These are phyloP conservation scores for Penicillium coprophilum DNA, from an alignment of 495 filamentous ascomycete species.

Conservation along the genomic window DNA sequence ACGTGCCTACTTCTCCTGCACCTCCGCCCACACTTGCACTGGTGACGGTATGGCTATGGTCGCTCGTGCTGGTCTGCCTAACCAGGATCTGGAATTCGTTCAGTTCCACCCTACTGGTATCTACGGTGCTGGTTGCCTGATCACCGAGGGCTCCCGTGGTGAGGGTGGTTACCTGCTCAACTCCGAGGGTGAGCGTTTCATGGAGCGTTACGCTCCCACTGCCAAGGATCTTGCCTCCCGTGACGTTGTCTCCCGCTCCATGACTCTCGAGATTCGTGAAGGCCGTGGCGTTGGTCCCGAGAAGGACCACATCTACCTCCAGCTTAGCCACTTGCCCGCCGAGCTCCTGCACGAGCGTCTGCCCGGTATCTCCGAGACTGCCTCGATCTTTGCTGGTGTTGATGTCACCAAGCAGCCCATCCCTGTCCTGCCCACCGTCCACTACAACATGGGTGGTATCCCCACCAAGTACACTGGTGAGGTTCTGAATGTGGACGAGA, in stretches of 20 bases:
- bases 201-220: constrained; percentile 97
- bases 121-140: constrained; percentile 97
- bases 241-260: constrained; percentile 93
- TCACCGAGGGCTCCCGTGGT: constrained; percentile 96
- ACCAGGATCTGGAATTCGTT: constrained; percentile 99
- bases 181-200: constrained; percentile 95
- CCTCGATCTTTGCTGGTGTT: constrained; percentile 92
- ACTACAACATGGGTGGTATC: constrained; percentile 99
- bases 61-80: constrained; percentile 92
- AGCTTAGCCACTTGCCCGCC: constrained; percentile 88
- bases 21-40: constrained; percentile 95
- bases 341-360: constrained; percentile 93
- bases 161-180: constrained; percentile 98
- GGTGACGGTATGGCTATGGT: constrained; percentile 99
- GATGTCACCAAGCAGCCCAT: constrained; percentile 97
- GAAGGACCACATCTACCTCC: constrained; percentile 96
- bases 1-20: constrained; percentile 96
- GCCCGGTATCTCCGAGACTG: constrained; percentile 97
- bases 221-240: constrained; percentile 93
- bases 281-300: constrained; percentile 93
- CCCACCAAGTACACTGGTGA: constrained; percentile 96
- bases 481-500: constrained; percentile 79
- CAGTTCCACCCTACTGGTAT: constrained; percentile 99
- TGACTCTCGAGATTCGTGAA: constrained; percentile 96
- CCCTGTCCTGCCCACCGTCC: constrained; percentile 92